Base-by-base conservation (phyloP, 768 basidiomycete species). In the Pulveroboletus sp. region DNA sequence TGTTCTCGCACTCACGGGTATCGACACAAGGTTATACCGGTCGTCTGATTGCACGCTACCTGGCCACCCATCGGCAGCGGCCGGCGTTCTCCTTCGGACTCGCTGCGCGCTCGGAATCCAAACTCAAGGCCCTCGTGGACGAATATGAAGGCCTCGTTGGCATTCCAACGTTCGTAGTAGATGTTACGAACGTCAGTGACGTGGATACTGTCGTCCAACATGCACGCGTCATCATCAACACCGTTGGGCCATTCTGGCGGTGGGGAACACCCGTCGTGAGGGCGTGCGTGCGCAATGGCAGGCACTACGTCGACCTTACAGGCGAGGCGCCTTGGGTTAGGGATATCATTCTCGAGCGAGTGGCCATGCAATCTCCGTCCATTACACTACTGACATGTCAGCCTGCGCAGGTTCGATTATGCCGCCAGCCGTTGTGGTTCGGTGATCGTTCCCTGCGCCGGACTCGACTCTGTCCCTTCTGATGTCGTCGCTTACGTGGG, bases 291-390 rank as follows among this genome's bases (percentile, higher is more conserved):
- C 71, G 71, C 32, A 71, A 85, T 50, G 84, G 87, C 6, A 77
- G 80, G 7, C 90, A 94, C 67, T 95, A 95, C 63, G 82, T 92
- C 26, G 94, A 97, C 67, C 71, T 93, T 31, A 81, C 86, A 2
- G 86, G 87, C 8, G 92, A 94, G 64, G 68, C 76, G 0, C 69
- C 73, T 3, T 93, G 85, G 81, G 76, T 86, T 40, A 70, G 69
- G 52, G 69, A 80, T 12, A 83, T 90, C 43, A 80, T 89, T 41
- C 31, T 69, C 27, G 63, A 76, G 85, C 82, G 56, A 59, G 81
- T 71, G 30, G 31, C 24, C 41, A 47, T 43, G 49, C 17, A 45
- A 14, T 46, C 40, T 59, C 46, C 48, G 37, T 50, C 37, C 26
- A 8, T 32, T 30, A 36, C 38, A 39, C 33, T 45, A 38, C 31